Percentiles rank a stretch among this genome's conserved stretches.
phyloP scores from a whole-genome alignment of 345 rosid genomes.

The Rhizophora apiculata region DNA sequence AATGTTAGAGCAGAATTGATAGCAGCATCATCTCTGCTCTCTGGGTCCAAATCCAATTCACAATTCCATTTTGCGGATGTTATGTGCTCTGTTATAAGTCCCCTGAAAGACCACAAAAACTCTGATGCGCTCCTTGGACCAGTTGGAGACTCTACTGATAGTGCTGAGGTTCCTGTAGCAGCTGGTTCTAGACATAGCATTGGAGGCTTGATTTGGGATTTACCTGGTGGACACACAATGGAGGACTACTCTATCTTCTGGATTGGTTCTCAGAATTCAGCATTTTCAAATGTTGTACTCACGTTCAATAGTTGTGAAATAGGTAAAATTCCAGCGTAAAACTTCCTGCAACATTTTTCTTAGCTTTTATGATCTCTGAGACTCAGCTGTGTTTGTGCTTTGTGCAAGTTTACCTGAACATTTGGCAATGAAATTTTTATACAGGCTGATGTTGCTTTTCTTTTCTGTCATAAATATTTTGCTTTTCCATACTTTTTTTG shows the following conservation, averaged over 20 bases:
- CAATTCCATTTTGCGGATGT: slow-evolving; percentile 55
- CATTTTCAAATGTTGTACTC: slow-evolving; percentile 74
- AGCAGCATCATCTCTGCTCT: slow-evolving; percentile 28
- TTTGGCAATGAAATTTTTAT: too few relatives aligned
- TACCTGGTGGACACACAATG: slow-evolving; percentile 55
- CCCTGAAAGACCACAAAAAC: slow-evolving; percentile 34
- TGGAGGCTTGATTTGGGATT: slow-evolving; percentile 81
- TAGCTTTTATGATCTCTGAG: too few relatives aligned
- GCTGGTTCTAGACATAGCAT: slow-evolving; percentile 35
- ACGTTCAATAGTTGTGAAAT: slow-evolving; percentile 80
- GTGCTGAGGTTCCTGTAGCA: slow-evolving; percentile 22
- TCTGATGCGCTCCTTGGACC: slow-evolving; percentile 28
- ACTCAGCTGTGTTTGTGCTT: too few relatives aligned
- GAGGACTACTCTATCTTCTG: slow-evolving; percentile 71
- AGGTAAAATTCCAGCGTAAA: slow-evolving; percentile 39
- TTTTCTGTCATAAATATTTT: not conserved
- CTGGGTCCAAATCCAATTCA: slow-evolving; percentile 18
- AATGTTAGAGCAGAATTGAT: slow-evolving; percentile 42
- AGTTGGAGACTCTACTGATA: slow-evolving; percentile 17
- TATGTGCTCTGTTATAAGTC: slow-evolving; percentile 46
- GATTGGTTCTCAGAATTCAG: slow-evolving; percentile 75
- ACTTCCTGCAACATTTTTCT: not conserved
- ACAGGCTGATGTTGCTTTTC: not conserved
- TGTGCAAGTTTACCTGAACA: too few relatives aligned
- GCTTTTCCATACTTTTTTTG: not conserved